phyloP scores from a whole-genome alignment of 192 early-diverging fungal genomes.

The Coemansia sp. region DNA sequence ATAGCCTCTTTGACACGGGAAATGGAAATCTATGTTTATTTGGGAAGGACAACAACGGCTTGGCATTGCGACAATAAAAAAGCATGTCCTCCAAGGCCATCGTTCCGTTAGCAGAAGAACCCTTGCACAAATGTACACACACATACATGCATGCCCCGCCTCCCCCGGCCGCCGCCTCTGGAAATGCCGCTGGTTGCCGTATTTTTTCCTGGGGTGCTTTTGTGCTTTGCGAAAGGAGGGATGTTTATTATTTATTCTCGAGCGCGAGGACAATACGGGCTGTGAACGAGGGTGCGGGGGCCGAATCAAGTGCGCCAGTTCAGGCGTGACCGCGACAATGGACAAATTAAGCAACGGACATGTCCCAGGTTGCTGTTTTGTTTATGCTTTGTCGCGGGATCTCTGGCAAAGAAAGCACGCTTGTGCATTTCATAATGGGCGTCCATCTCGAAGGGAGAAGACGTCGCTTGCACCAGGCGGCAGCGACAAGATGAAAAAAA shows the following conservation, averaged over 20 bases:
- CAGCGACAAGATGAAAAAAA: slow-evolving; percentile 2
- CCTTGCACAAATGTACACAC: slow-evolving; percentile 15
- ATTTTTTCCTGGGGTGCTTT: background rate
- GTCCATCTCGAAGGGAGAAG: background rate
- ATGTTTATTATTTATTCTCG: background rate
- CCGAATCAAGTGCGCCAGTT: background rate
- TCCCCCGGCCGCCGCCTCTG: background rate
- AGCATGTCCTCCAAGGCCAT: background rate
- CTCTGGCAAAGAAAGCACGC: too few species aligned
- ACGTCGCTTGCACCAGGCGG: background rate
- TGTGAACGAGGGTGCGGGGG: background rate
- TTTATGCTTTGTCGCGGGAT: background rate
- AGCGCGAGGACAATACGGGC: background rate
- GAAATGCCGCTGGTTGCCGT: background rate
- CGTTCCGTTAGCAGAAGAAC: background rate
- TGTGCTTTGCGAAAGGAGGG: background rate
- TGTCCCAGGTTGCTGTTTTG: slow-evolving; percentile 1
- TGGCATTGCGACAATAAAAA: background rate
- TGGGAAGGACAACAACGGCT: background rate
- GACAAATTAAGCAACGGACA: background rate
- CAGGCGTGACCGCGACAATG: background rate
- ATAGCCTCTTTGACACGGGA: background rate
- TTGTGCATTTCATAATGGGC: too few species aligned
- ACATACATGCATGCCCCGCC: background rate
- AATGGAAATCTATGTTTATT: slow-evolving; percentile 4